Evolutionary conservation across 306 rosid species (phyloP).

Genomic region (Lotus japonicus): DNA sequence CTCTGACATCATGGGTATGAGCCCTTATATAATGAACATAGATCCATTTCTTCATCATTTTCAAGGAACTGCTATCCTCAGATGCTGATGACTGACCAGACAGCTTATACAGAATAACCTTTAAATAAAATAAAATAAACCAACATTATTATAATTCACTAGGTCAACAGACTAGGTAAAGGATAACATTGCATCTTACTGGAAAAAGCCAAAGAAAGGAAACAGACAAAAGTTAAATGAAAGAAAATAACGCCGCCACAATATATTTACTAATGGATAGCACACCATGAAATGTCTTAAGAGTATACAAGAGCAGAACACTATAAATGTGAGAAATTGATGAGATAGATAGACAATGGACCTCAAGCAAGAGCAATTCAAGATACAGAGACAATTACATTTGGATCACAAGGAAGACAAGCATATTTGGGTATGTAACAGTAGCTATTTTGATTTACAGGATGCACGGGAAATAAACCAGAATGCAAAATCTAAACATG

Average conservation of each 20-base stretch:
- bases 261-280: neutral
- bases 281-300: neutral
- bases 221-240: neutral
- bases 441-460: neutral
- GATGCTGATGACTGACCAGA: slow-evolving; percentile 43
- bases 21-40: slow-evolving; percentile 69
- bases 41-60: slow-evolving; percentile 56
- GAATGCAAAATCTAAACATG: neutral
- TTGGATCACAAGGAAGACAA: neutral
- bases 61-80: slow-evolving; percentile 24
- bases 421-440: neutral
- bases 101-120: slow-evolving; percentile 89
- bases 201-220: neutral
- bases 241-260: neutral
- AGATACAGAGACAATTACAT: neutral
- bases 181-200: neutral
- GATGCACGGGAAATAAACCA: neutral
- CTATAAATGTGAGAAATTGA: neutral
- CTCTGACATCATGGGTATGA: slow-evolving; percentile 83
- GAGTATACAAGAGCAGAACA: neutral
- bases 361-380: slow-evolving; percentile 7
- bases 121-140: slow-evolving; percentile 26
- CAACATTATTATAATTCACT: slow-evolving; percentile 13
- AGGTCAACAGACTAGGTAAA: neutral
- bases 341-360: neutral